Evolutionary conservation across 495 filamentous ascomycete species (phyloP).

Genomic region (Daldinia caldariorum): DNA sequence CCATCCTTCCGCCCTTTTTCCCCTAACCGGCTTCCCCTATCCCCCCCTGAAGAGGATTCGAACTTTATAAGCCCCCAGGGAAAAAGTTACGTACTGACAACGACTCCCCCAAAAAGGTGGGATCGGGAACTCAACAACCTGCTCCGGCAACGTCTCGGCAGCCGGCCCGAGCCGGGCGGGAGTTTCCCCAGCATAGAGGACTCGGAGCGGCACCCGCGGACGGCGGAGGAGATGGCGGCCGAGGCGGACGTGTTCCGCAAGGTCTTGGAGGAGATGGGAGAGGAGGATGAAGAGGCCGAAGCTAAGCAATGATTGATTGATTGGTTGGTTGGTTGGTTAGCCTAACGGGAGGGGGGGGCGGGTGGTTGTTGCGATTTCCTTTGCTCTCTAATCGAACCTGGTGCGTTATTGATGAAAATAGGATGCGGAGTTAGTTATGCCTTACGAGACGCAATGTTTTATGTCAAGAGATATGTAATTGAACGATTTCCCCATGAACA

Average conservation of each 20-base stretch:
- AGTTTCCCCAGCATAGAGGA: conserved; percentile 69
- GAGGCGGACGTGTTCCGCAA: conserved; percentile 75
- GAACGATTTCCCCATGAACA: too few species aligned
- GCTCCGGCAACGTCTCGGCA: conserved; percentile 18
- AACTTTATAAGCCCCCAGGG: too few species aligned
- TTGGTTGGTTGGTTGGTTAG: too few species aligned
- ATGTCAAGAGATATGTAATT: too few species aligned
- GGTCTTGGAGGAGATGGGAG: conserved; percentile 51
- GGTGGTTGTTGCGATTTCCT: too few species aligned
- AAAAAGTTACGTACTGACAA: too few species aligned
- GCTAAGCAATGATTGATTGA: neutral
- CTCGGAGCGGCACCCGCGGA: conserved; percentile 71
- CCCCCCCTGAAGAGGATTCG: too few species aligned
- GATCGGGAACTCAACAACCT: conserved; percentile 28
- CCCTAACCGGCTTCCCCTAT: neutral
- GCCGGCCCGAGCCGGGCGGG: conserved; percentile 55
- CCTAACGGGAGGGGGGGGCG: too few species aligned
- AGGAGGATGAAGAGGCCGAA: conserved; percentile 16
- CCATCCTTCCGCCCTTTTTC: neutral
- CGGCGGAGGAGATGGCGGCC: conserved; percentile 76
- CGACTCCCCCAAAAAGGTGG: conserved; percentile 32
- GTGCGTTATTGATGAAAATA: too few species aligned
- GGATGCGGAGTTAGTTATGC: too few species aligned
- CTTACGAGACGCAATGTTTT: too few species aligned
- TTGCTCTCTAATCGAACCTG: too few species aligned